Base-by-base conservation (phyloP, 805 yeast species). In the Kodamaea jinghongensis region DNA sequence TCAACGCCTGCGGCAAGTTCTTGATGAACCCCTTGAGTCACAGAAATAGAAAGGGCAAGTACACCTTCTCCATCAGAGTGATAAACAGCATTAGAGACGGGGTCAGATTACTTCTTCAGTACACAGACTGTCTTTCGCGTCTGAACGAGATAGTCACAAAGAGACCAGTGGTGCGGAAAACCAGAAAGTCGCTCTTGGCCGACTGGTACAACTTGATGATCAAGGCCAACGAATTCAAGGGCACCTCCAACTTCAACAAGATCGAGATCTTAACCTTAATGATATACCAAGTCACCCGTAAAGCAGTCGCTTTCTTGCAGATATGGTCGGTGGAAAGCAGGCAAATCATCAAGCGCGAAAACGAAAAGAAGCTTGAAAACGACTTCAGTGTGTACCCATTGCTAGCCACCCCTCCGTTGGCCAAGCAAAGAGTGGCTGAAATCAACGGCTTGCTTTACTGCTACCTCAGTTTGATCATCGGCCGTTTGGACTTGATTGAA, bases 161-260 rank as follows among this genome's bases (percentile, higher is more conserved):
- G 45, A 72, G 76, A 36, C 81, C 86, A 2, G 56, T 74, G 3
- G 76, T 86, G 11, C 67, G 86, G 41, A 78, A 74, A 46, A 69
- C 79, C 38, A 71, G 95, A 48, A 86, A 86, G 57, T 71, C 79
- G 28, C 60, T 86, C 40, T 69, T 86, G 23, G 83, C 90, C 2
- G 90, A 83, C 54, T 86, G 95, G 95, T 84, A 85, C 47, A 80
- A 79, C 38, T 65, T 86, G 29, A 81, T 84, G 80, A 72, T 79
- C 28, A 83, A 82, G 52, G 90, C 91, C 1, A 84, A 82, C 46
- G 85, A 83, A 28, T 83, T 77, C 51, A 78, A 81, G 53, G 79
- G 83, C 31, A 81, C 89, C 0, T 67, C 79, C 17, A 76, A 73
- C 38, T 63, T 66, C 17, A 67, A 70, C 26, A 81, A 82, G 49